Evolutionary conservation across 805 yeast genomes (phyloP).

Genomic region (Lachancea meyersii): DNA sequence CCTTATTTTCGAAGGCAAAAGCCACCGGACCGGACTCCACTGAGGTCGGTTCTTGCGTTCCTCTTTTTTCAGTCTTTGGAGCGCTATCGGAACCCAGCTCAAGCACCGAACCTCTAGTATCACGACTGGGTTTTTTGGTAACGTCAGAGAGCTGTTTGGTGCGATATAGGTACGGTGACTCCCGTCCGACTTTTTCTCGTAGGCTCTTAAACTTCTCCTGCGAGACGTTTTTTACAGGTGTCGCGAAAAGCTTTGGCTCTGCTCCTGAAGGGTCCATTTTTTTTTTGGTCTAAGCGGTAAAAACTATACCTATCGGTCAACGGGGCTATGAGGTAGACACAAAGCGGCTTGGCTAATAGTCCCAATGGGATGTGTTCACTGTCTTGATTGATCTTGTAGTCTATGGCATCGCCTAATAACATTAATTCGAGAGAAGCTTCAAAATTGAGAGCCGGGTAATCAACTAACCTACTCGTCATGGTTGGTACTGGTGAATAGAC

Average conservation of each 20-base stretch:
- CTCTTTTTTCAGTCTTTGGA: background rate
- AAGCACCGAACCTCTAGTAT: background rate
- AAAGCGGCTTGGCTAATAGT: too few relatives aligned
- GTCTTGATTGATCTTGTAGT: too few relatives aligned
- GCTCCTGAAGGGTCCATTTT: constrained; percentile 3
- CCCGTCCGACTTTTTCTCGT: constrained; percentile 20
- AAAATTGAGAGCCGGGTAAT: too few relatives aligned
- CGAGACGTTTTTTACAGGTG: constrained; percentile 22
- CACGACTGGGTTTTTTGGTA: background rate
- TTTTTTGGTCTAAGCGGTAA: too few relatives aligned
- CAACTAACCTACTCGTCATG: too few relatives aligned
- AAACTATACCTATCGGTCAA: too few relatives aligned
- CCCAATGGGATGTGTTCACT: too few relatives aligned
- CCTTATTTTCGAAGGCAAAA: constrained; percentile 30
- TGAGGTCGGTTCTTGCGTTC: background rate
- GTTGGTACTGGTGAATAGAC: too few relatives aligned
- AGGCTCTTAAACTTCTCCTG: constrained; percentile 19
- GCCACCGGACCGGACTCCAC: constrained; percentile 3
- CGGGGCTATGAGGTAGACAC: too few relatives aligned
- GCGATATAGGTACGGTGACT: constrained; percentile 27
- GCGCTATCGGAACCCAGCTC: background rate
- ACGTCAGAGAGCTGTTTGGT: constrained; percentile 15
- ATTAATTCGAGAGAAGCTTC: too few relatives aligned
- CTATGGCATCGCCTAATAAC: too few relatives aligned
- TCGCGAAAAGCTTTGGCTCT: constrained; percentile 13